A percentile compares a stretch with the other conserved stretches of the same genome.
Evolutionary conservation across 2,329 filamentous ascomycete species (phyloP).

Genomic region (Elsinoe fawcettii): DNA sequence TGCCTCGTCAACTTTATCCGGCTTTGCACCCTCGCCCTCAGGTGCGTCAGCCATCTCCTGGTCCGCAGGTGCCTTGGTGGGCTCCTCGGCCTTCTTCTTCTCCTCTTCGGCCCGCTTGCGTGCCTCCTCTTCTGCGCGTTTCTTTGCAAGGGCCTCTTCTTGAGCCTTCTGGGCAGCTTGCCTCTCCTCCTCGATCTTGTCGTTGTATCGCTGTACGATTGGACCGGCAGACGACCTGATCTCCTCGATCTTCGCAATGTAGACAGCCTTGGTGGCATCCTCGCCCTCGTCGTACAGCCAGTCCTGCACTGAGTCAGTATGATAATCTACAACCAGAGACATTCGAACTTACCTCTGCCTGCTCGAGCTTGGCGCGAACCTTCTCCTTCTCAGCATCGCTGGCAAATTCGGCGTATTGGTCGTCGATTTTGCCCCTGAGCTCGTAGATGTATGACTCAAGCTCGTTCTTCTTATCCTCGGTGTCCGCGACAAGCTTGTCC

Average conservation of each 20-base stretch:
- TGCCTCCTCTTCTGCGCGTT: conserved; percentile 60
- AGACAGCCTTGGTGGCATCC: conserved; percentile 86
- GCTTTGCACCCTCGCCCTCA: conserved; percentile 27
- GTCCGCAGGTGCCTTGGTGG: conserved; percentile 34
- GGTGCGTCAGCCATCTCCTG: conserved; percentile 56
- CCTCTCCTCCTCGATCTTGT: conserved; percentile 84
- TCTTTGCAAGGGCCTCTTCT: conserved; percentile 58
- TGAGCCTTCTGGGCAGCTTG: conserved; percentile 59
- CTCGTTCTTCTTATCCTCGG: conserved; percentile 99
- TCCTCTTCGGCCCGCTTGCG: conserved; percentile 70
- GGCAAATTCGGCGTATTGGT: conserved; percentile 79
- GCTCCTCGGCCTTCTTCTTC: conserved; percentile 45
- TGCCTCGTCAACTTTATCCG: conserved; percentile 11
- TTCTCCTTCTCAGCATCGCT: conserved; percentile 88
- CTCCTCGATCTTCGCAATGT: conserved; percentile 92
- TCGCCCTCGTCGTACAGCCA: conserved; percentile 98
- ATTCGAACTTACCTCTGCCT: conserved; percentile 61
- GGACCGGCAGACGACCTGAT: conserved; percentile 85
- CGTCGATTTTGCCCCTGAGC: conserved; percentile 88
- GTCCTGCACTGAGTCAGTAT: conserved; percentile 52
- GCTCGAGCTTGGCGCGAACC: conserved; percentile 73
- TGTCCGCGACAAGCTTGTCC: conserved; percentile 96
- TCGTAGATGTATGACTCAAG: conserved; percentile 97
- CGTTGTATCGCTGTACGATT: conserved; percentile 88
- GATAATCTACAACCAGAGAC: conserved; percentile 13